phyloP scores from a whole-genome alignment of 2,329 filamentous ascomycete species.

The Venturia pyrina region DNA sequence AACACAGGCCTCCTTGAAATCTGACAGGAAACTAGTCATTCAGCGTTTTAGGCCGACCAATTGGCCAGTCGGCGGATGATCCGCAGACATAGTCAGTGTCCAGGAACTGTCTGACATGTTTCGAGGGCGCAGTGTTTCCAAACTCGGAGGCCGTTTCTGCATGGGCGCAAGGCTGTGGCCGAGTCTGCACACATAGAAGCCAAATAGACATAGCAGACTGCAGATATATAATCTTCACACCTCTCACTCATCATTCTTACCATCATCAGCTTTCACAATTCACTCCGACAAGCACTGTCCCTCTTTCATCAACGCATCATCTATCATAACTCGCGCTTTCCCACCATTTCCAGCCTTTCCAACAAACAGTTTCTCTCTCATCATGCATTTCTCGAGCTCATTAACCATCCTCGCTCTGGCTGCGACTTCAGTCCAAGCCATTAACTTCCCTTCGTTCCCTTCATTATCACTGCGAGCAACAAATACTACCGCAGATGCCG shows the following conservation, averaged over 20 bases:
- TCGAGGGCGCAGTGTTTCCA: conserved; percentile 3
- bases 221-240: background rate
- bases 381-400: conserved; percentile 3
- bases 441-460: background rate
- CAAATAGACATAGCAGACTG: background rate
- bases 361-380: background rate
- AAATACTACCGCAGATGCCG: background rate
- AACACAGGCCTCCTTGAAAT: background rate
- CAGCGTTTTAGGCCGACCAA: background rate
- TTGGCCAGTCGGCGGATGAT: background rate
- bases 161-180: conserved; percentile 1
- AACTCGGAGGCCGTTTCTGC: background rate
- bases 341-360: background rate
- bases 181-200: background rate
- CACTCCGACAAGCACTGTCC: background rate
- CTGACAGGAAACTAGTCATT: background rate
- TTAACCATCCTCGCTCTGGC: background rate
- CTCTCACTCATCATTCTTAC: background rate
- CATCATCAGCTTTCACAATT: background rate
- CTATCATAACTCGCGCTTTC: background rate
- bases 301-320: too few species aligned
- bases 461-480: background rate
- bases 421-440: conserved; percentile 1
- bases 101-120: conserved; percentile 1
- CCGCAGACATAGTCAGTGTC: background rate